Conservation (phyloP, 768 basidiomycete genomes). For the Tubosaeta sp. region DNA sequence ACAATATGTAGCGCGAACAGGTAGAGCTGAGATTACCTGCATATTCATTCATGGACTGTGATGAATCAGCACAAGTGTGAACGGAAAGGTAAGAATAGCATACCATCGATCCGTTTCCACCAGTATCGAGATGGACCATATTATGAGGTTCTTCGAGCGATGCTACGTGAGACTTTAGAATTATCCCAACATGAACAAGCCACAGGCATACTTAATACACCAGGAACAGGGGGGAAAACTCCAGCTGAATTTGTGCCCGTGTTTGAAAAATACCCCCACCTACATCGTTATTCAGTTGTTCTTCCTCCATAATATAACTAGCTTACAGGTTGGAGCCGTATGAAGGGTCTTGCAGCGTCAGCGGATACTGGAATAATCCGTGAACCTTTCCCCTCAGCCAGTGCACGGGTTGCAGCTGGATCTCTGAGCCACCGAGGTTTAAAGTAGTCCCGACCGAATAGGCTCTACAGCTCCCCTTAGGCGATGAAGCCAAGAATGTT, state of each 20-base stretch:
- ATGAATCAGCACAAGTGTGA: neutral
- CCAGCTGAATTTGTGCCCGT: neutral
- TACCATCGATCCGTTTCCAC: slow-evolving; percentile 18
- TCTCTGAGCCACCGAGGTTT: neutral
- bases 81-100: neutral
- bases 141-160: slow-evolving; percentile 20
- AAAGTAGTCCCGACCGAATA: neutral
- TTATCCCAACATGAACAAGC: no score
- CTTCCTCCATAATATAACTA: neutral
- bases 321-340: slow-evolving; percentile 18
- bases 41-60: slow-evolving; percentile 14
- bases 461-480: neutral
- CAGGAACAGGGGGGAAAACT: neutral
- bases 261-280: neutral
- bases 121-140: slow-evolving; percentile 14
- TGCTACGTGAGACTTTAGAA: slow-evolving; percentile 3
- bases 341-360: slow-evolving; percentile 3
- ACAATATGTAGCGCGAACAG: neutral
- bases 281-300: neutral
- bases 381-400: slow-evolving; percentile 17
- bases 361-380: slow-evolving; percentile 13
- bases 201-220: neutral
- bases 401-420: neutral
- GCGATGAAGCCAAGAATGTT: no score
- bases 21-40: slow-evolving; percentile 6